phyloP scores from a whole-genome alignment of 2,329 filamentous ascomycete genomes.

The Ceratocystiopsis sp. region DNA sequence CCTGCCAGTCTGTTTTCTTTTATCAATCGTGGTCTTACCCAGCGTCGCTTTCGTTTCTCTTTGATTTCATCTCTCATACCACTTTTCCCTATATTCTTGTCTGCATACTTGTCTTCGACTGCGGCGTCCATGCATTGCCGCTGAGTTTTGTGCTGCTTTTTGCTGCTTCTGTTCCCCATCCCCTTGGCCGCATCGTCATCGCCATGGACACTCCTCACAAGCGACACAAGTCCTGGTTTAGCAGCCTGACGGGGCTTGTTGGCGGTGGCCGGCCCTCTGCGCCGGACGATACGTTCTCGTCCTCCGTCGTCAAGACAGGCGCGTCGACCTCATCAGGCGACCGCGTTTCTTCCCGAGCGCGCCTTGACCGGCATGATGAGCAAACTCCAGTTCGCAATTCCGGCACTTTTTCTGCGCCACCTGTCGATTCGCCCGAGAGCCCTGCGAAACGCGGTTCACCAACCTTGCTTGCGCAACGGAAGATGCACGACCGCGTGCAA shows the following conservation, averaged over 20 bases:
- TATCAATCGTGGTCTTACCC: too few species aligned
- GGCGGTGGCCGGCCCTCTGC: conserved; percentile 3
- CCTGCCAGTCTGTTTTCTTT: too few species aligned
- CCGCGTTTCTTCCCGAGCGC: background rate
- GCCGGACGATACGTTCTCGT: background rate
- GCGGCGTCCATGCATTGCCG: too few species aligned
- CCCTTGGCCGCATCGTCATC: background rate
- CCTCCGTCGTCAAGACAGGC: background rate
- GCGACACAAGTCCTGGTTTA: conserved; percentile 9
- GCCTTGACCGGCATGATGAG: background rate
- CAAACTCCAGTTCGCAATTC: conserved; percentile 6
- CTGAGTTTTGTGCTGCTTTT: too few species aligned
- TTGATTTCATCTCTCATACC: too few species aligned
- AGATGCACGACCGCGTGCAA: conserved; percentile 18
- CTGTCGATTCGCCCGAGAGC: conserved; percentile 14
- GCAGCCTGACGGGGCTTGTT: conserved; percentile 8
- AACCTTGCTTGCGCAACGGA: conserved; percentile 17
- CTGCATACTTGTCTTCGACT: too few species aligned
- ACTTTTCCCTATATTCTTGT: too few species aligned
- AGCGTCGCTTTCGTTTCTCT: too few species aligned
- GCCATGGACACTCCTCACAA: conserved; percentile 9
- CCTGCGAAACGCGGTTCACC: conserved; percentile 18
- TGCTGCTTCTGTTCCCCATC: too few species aligned
- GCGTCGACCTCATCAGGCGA: background rate
- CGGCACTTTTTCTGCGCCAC: conserved; percentile 9